Evolutionary conservation across 345 rosid species (phyloP).

Genomic region (Pistacia integerrima): DNA sequence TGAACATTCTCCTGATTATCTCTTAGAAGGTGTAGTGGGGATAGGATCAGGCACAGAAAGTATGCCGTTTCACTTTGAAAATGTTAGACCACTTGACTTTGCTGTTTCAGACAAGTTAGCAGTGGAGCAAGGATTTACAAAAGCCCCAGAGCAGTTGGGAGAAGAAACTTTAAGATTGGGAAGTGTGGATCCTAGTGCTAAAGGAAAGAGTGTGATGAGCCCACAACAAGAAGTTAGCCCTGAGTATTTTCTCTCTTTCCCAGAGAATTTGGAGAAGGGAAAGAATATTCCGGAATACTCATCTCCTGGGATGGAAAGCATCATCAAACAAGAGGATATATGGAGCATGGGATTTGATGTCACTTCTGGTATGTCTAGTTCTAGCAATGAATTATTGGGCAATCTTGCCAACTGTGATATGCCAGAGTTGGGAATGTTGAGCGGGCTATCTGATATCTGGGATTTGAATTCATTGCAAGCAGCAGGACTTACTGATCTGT

Average conservation of each 20-base stretch:
- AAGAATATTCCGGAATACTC: slow-evolving; percentile 38
- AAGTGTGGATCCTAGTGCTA: slow-evolving; percentile 30
- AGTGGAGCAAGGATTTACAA: slow-evolving; percentile 15
- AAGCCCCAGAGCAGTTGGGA: slow-evolving; percentile 23
- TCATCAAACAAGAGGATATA: slow-evolving; percentile 55
- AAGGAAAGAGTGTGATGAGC: slow-evolving; percentile 47
- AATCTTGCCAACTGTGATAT: slow-evolving; percentile 42
- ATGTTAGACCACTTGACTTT: slow-evolving; percentile 19
- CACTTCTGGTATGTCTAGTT: slow-evolving; percentile 46
- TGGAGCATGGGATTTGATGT: slow-evolving; percentile 69
- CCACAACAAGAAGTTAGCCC: slow-evolving; percentile 43
- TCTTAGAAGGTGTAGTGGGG: slow-evolving; percentile 29
- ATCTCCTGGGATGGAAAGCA: slow-evolving; percentile 34
- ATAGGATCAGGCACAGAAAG: slow-evolving; percentile 32
- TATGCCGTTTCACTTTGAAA: slow-evolving; percentile 32
- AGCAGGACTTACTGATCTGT: slow-evolving; percentile 44
- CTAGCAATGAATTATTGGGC: slow-evolving; percentile 56
- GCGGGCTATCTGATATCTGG: slow-evolving; percentile 71
- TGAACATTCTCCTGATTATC: slow-evolving; percentile 34
- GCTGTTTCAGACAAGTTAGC: slow-evolving; percentile 21
- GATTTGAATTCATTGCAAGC: slow-evolving; percentile 49
- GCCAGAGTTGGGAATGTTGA: slow-evolving; percentile 51
- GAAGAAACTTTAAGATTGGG: slow-evolving; percentile 38
- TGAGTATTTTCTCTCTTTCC: slow-evolving; percentile 55
- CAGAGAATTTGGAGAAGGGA: slow-evolving; percentile 41